Evolutionary conservation across 345 rosid species (phyloP), one percentile per base, ranked within the genome.

Genomic region (Hirschfeldia incana): DNA sequence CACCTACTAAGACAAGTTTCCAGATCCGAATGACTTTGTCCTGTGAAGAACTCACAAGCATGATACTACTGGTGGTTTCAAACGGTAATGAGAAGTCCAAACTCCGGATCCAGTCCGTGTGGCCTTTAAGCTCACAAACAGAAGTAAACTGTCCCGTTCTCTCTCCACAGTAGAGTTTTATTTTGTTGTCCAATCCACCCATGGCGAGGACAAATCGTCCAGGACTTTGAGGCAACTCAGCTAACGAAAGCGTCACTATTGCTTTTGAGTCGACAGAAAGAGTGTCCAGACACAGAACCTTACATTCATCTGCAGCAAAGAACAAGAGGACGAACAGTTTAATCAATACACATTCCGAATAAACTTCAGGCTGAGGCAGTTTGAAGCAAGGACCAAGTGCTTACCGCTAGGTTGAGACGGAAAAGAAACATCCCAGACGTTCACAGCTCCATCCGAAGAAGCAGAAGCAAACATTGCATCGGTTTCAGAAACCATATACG

Each of bases 21-120:
- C 98, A 94, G 70, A 92, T 91, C 60, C 97, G 91, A 72, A 92
- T 91, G 64, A 90, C 94, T 83, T 85, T 95, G 88, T 93, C 98
- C 81, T 95, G 98, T 62, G 99, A 91, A 46, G 97, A 90, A 83
- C 99, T 95, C 74, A 93, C 99, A 30, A 95, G 96, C 67, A 92
- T 80, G 65, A 92, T 70, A 86, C 87, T 76, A 67, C 81, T 62
- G 73, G 76, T 42, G 36, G 72, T 75, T 85, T 82, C 86, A 46
- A 86, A 53, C 12, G 90, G 98, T 75, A 91, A 75, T 12, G 99
- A 91, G 97, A 95, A 93, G 86, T 95, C 97, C 85, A 95, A 85
- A 85, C 97, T 90, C 70, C 97, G 84, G 66, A 95, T 89, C 99
- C 99, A 91, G 83, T 95, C 97, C 0, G 90, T 86, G 87, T 91